Evolutionary conservation across 192 early-diverging fungal genomes (phyloP), one percentile per base, ranked within the genome.

Genomic region (Coemansia sp.): DNA sequence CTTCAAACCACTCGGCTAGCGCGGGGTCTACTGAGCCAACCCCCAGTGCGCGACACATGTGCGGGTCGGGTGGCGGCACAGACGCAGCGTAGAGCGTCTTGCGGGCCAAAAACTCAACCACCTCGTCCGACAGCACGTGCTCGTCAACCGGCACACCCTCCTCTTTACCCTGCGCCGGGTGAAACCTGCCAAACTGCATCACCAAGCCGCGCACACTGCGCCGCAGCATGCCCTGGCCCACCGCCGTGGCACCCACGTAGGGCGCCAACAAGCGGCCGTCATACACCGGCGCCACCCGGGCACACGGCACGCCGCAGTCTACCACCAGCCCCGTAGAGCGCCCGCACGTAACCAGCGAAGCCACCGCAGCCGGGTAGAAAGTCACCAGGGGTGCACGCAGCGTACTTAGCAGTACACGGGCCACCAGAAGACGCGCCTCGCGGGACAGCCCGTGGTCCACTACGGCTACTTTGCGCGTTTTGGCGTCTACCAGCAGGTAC

Each of bases 341-440:
- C 8, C 94, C 94, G 12, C 86, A 84, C 4, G 90, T 88, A 55
- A 92, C 64, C 41, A 96, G 62, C 1, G 91, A 85, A 23, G 88
- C 66, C 33, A 94, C 71, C 43, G 88, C 80, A 14, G 82, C 61
- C 11, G 89, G 87, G 1, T 87, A 86, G 55, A 92, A 92, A 2
- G 87, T 85, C 15, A 96, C 57, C 8, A 88, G 84, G 0, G 93
- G 91, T 2, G 91, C 91, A 39, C 91, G 85, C 50, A 96, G 64
- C 63, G 86, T 83, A 14, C 84, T 80, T 62, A 93, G 88, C 21
- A 96, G 67, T 23, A 93, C 81, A 43, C 82, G 81, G 1, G 85
- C 84, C 65, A 93, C 80, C 18, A 82, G 69, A 43, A 84, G 67
- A 45, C 91, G 91, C 15, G 93, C n/a, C n/a, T n/a, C n/a, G n/a